phyloP scores from a whole-genome alignment of 208 protist genomes.

The Leishmania gerbilli region DNA sequence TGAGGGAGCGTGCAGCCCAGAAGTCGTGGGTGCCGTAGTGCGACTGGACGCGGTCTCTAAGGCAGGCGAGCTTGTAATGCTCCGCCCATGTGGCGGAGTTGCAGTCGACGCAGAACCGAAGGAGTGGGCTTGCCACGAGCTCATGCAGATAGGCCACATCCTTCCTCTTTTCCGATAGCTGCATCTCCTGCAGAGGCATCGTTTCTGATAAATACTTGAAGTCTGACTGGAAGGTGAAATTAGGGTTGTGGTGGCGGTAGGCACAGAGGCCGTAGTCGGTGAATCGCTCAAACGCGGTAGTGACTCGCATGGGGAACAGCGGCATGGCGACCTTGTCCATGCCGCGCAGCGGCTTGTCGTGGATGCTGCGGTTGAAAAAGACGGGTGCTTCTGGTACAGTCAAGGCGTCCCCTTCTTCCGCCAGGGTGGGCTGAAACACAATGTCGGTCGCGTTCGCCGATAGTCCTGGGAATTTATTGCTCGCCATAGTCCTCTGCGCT shows the following conservation, averaged over 20 bases:
- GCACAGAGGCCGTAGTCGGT: conserved; percentile 49
- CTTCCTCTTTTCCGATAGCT: background rate
- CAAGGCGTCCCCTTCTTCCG: conserved; percentile 8
- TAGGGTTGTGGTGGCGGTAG: conserved; percentile 33
- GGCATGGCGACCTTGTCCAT: background rate
- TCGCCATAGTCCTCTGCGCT: conserved; percentile 9
- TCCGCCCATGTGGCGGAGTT: conserved; percentile 6
- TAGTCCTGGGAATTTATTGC: conserved; percentile 1
- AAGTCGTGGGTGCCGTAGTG: conserved; percentile 51
- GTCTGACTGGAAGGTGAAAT: conserved; percentile 29
- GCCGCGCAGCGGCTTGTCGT: conserved; percentile 18
- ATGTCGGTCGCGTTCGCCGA: conserved; percentile 12
- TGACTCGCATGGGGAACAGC: background rate
- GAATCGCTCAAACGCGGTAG: conserved; percentile 4
- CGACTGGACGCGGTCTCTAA: conserved; percentile 2
- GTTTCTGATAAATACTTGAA: conserved; percentile 15
- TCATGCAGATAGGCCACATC: conserved; percentile 20
- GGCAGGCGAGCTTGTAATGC: conserved; percentile 33
- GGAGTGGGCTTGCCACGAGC: conserved; percentile 48
- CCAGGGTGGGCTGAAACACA: conserved; percentile 14
- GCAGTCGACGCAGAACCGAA: conserved; percentile 51
- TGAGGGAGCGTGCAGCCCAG: conserved; percentile 56
- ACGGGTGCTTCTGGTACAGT: background rate
- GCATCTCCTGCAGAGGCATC: background rate
- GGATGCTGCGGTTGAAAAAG: conserved; percentile 34